A percentile compares a stretch with the other conserved stretches of the same genome.
Conservation (phyloP, 306 rosid species). For the Astragalus membranaceus region DNA sequence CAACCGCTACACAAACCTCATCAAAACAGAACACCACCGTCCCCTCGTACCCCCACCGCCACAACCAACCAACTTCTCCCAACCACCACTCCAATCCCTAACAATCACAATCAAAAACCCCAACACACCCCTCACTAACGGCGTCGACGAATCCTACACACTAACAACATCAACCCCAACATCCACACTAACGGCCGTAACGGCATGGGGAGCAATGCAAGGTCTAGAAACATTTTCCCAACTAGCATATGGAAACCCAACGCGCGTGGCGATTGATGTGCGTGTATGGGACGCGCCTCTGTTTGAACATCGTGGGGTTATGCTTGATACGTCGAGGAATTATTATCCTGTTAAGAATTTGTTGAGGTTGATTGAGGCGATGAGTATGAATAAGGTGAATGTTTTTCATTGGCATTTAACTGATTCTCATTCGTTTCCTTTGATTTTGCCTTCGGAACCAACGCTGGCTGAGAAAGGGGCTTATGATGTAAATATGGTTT, state of each 20-base stretch:
- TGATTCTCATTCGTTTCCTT: conserved; percentile 79
- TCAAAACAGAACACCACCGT: conserved; percentile 54
- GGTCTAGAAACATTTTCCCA: conserved; percentile 85
- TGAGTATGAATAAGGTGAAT: conserved; percentile 77
- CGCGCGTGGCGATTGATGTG: conserved; percentile 39
- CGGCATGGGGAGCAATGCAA: conserved; percentile 75
- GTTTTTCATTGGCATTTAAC: conserved; percentile 90
- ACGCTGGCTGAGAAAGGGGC: conserved; percentile 62
- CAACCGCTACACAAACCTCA: conserved; percentile 41
- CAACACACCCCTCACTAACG: conserved; percentile 41
- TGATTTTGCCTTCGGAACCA: conserved; percentile 71
- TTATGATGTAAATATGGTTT: conserved; percentile 59
- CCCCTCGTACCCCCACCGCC: conserved; percentile 38
- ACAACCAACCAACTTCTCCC: conserved; percentile 24
- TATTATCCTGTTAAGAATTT: conserved; percentile 51
- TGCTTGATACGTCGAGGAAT: conserved; percentile 81
- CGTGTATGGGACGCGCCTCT: conserved; percentile 50
- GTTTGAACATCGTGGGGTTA: conserved; percentile 47
- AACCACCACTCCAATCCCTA: conserved; percentile 41
- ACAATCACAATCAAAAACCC: conserved; percentile 29
- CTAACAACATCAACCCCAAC: conserved; percentile 34
- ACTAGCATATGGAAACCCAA: conserved; percentile 59
- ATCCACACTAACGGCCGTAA: conserved; percentile 36
- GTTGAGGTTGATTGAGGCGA: conserved; percentile 54
- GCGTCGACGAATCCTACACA: conserved; percentile 63